Conservation (phyloP, 2,329 filamentous ascomycete genomes). For the Plectosphaerella cucumerina region DNA sequence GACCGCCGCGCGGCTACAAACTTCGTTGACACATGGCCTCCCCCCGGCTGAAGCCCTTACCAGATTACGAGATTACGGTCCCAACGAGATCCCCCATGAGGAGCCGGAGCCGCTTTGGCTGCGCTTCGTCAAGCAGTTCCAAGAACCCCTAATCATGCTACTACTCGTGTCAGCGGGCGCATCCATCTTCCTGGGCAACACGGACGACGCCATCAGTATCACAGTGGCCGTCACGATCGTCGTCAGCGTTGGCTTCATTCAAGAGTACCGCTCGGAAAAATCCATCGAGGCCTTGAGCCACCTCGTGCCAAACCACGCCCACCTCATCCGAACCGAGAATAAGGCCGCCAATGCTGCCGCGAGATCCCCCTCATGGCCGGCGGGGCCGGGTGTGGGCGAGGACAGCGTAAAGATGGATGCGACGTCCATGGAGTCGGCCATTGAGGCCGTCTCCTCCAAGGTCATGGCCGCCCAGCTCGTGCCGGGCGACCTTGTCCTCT, state of each 20-base stretch:
- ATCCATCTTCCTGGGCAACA: conserved; percentile 87
- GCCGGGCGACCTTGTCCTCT: conserved; percentile 86
- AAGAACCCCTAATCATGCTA: conserved; percentile 91
- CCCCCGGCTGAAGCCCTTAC: conserved; percentile 76
- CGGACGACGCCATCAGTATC: conserved; percentile 93
- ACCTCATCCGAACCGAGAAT: conserved; percentile 68
- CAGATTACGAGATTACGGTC: conserved; percentile 75
- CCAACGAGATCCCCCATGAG: conserved; percentile 93
- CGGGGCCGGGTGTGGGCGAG: conserved; percentile 33
- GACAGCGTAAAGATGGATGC: conserved; percentile 43
- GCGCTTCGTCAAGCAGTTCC: conserved; percentile 93
- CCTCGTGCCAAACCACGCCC: conserved; percentile 90
- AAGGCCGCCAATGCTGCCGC: conserved; percentile 26
- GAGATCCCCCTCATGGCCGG: conserved; percentile 44
- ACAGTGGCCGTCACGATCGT: conserved; percentile 95
- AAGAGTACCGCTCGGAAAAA: conserved; percentile 97
- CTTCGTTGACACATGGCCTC: conserved; percentile 79
- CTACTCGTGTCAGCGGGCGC: conserved; percentile 83
- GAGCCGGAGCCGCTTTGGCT: conserved; percentile 92
- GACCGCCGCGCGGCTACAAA: conserved; percentile 71
- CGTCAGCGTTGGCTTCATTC: conserved; percentile 90
- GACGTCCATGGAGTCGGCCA: conserved; percentile 57
- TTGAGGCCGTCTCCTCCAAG: conserved; percentile 74
- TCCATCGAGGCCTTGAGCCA: conserved; percentile 93
- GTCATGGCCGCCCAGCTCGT: conserved; percentile 86